A percentile compares a stretch with the other conserved stretches of the same genome.
These are phyloP conservation scores for Quercus gilva DNA, from an alignment of 306 rosid genomes.

Conservation along the genomic window DNA sequence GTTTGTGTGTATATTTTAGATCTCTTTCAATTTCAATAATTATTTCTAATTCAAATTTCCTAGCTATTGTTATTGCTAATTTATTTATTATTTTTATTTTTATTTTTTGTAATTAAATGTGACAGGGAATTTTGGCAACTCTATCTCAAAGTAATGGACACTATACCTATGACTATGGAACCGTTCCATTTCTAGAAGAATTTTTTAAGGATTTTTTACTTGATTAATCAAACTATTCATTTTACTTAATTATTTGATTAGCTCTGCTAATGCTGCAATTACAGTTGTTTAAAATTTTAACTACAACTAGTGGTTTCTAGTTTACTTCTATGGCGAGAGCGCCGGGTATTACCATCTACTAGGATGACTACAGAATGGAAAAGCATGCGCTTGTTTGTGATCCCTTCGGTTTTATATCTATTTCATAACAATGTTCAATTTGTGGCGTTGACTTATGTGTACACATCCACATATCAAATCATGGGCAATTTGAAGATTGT, in stretches of 20 bases:
- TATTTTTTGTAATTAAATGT: not conserved
- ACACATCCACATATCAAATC: conserved; percentile 94
- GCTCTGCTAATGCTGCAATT: not conserved
- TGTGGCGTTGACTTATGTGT: conserved; percentile 81
- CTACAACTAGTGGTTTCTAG: conserved; percentile 80
- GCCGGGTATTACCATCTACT: conserved; percentile 49
- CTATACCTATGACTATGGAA: conserved; percentile 81
- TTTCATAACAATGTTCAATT: conserved; percentile 86
- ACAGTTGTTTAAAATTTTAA: not conserved
- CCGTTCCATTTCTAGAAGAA: conserved; percentile 94
- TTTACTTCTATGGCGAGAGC: conserved; percentile 74
- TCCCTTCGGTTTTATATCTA: conserved; percentile 82
- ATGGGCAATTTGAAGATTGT: conserved; percentile 98
- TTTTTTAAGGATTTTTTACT: conserved; percentile 59
- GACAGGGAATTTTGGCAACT: conserved; percentile 83
- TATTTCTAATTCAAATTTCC: too few species aligned
- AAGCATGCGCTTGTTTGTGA: conserved; percentile 62
- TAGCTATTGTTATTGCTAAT: too few species aligned
- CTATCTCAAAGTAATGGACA: conserved; percentile 77
- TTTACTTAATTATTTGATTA: not conserved
- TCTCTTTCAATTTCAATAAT: too few species aligned
- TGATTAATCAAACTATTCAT: too few species aligned
- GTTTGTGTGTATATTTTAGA: not conserved
- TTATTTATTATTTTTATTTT: too few species aligned
- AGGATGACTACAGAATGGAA: conserved; percentile 92